These are phyloP conservation scores for Globisporangium perplexum DNA, from an alignment of 352 stramenopile species.

Conservation along the genomic window DNA sequence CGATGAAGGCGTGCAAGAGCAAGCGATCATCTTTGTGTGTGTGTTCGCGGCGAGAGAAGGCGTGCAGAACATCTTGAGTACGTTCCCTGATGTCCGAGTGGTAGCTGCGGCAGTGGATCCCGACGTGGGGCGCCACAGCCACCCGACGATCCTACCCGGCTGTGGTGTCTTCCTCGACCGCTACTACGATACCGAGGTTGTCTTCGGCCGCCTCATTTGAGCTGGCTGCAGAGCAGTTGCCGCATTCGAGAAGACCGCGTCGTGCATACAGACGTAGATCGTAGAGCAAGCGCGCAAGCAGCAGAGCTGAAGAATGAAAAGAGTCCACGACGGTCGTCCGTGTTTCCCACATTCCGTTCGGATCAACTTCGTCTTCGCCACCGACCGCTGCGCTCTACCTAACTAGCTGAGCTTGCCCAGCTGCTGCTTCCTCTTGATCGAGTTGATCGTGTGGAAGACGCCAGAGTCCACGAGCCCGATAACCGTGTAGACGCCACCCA, in stretches of 20 bases:
- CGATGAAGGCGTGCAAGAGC: conserved; percentile 7
- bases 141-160: not conserved
- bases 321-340: too few relatives aligned
- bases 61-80: not conserved
- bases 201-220: not conserved
- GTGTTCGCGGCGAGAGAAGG: conserved; percentile 9
- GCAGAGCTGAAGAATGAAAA: too few relatives aligned
- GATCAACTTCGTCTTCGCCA: not conserved
- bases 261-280: too few relatives aligned
- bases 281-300: too few relatives aligned
- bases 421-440: conserved; percentile 81
- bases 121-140: not conserved
- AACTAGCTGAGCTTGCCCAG: conserved; percentile 55
- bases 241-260: not conserved
- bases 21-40: conserved; percentile 8
- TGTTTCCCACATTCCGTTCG: too few relatives aligned
- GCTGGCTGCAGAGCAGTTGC: not conserved
- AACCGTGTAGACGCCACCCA: conserved; percentile 81
- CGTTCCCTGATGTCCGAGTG: not conserved
- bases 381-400: not conserved
- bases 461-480: conserved; percentile 79
- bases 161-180: conserved; percentile 2
- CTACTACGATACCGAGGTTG: not conserved
- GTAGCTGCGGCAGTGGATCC: not conserved
- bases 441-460: conserved; percentile 77